Evolutionary conservation across 352 stramenopile genomes (phyloP).

Genomic region (Blastocystis hominis): DNA sequence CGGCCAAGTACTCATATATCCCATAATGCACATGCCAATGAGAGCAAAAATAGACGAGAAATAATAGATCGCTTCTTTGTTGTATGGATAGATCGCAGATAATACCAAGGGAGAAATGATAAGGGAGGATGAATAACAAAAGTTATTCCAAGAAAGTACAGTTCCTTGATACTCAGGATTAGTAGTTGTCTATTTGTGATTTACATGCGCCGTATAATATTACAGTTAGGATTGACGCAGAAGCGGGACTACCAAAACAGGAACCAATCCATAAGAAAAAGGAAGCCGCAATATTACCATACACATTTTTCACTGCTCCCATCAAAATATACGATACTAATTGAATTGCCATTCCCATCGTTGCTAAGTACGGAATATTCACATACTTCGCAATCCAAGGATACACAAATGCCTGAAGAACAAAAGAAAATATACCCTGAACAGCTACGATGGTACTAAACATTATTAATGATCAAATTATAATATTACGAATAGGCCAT

Average conservation of each 20-base stretch:
- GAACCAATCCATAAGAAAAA: constrained; percentile 2
- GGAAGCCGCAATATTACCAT: background rate
- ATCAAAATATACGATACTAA: background rate
- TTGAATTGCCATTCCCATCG: background rate
- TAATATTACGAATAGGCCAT: background rate
- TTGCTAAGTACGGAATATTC: constrained; percentile 9
- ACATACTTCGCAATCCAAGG: background rate
- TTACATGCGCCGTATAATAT: background rate
- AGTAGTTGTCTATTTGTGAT: constrained; percentile 7
- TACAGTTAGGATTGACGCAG: constrained; percentile 9
- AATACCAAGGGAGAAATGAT: background rate
- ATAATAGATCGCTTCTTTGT: background rate
- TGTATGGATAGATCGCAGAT: background rate
- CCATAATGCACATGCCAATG: background rate
- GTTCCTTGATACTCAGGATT: background rate
- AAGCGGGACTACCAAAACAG: background rate
- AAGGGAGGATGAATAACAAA: no score
- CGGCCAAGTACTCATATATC: no score
- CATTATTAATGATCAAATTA: background rate
- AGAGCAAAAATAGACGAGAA: background rate
- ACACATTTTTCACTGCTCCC: no score
- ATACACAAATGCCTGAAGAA: background rate
- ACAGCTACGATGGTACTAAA: background rate
- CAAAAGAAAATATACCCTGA: background rate
- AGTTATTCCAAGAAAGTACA: no score